Evolutionary conservation across 441 rosid species (phyloP).

Genomic region (Pelargonium citronellum): DNA sequence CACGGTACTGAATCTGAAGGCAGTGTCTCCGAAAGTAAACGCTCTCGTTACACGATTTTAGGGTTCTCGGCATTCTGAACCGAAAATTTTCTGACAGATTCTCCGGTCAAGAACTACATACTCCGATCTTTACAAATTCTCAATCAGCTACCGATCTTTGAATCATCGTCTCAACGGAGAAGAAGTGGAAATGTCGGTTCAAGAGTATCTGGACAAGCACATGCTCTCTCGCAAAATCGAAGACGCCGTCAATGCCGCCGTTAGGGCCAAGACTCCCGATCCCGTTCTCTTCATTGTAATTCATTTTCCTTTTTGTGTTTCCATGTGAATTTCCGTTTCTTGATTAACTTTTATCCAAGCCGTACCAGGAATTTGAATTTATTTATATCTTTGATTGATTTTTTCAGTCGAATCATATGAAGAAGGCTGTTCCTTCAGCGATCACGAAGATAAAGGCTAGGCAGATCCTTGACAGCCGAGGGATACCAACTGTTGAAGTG

Average conservation of each 20-base stretch:
- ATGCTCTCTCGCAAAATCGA: constrained; percentile 89
- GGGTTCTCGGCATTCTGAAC: too few species aligned
- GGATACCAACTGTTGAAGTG: constrained; percentile 92
- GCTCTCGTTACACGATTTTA: too few species aligned
- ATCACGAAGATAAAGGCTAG: constrained; percentile 80
- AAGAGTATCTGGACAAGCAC: constrained; percentile 87
- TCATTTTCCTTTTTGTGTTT: constrained; percentile 5
- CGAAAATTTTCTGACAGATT: too few species aligned
- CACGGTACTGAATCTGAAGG: too few species aligned
- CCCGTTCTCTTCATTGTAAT: constrained; percentile 90
- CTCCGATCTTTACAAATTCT: background rate
- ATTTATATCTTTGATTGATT: background rate
- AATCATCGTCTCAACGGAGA: background rate
- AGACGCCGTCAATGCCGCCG: constrained; percentile 98
- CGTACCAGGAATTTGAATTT: background rate
- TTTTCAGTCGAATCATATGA: constrained; percentile 85
- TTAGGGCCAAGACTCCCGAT: constrained; percentile 82
- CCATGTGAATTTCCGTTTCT: too few species aligned
- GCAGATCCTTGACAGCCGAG: constrained; percentile 94
- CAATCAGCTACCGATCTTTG: background rate
- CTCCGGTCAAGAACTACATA: too few species aligned
- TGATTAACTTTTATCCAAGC: background rate
- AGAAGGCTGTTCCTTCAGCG: constrained; percentile 67
- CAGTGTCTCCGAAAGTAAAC: too few species aligned
- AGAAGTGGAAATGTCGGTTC: constrained; percentile 64